Conservation (phyloP, 139 green algal genomes). For the Nannochloris sp. region DNA sequence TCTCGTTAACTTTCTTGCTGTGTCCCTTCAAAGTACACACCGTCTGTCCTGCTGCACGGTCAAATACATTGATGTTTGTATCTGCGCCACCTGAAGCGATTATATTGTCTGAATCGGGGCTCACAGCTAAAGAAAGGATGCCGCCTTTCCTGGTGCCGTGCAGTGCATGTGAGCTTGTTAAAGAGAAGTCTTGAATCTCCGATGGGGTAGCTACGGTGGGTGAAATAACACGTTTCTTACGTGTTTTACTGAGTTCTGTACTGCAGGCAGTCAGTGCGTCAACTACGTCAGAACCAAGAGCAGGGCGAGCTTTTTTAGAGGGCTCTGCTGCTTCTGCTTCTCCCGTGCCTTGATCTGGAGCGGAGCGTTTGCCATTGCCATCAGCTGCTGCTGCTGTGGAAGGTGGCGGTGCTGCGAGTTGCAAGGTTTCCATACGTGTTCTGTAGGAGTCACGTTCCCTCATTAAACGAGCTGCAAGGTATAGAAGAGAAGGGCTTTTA, state of each 20-base stretch:
- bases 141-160: slow-evolving; percentile 83
- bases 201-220: slow-evolving; percentile 51
- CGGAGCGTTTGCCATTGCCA: slow-evolving; percentile 8
- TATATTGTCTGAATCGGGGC: slow-evolving; percentile 36
- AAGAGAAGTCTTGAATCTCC: slow-evolving; percentile 45
- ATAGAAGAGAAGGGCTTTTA: not conserved
- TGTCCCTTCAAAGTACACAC: slow-evolving; percentile 66
- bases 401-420: not conserved
- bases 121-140: slow-evolving; percentile 67
- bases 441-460: slow-evolving; percentile 63
- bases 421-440: slow-evolving; percentile 10
- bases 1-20: slow-evolving; percentile 56
- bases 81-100: slow-evolving; percentile 57
- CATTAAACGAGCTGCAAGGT: slow-evolving; percentile 23
- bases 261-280: slow-evolving; percentile 25
- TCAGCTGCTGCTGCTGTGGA: slow-evolving; percentile 11
- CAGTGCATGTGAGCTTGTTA: slow-evolving; percentile 63
- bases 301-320: slow-evolving; percentile 5
- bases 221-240: slow-evolving; percentile 77
- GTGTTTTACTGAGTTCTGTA: slow-evolving; percentile 51
- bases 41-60: slow-evolving; percentile 27
- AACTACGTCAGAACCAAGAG: slow-evolving; percentile 31
- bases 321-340: not conserved
- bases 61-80: slow-evolving; percentile 60
- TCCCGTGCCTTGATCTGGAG: slow-evolving; percentile 2